Conservation (phyloP, 1,139 yeast genomes). For the Scheffersomyces stambukii region DNA sequence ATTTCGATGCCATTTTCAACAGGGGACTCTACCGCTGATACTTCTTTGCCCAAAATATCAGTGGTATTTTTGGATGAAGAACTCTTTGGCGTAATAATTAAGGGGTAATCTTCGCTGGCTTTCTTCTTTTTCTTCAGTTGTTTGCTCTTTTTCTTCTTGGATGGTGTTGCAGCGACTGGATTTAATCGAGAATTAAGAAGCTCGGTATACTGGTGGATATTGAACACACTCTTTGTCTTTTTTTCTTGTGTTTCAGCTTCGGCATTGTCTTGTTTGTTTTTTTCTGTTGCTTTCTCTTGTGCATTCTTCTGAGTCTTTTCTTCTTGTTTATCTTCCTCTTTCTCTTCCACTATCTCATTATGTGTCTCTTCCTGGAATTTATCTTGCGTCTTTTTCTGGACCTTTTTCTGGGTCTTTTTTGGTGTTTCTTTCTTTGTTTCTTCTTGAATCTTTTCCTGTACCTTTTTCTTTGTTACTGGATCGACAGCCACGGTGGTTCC, state of each 20-base stretch:
- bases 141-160: no score
- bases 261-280: not conserved
- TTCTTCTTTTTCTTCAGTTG: no score
- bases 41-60: no score
- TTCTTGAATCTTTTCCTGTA: not conserved
- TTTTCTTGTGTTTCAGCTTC: not conserved
- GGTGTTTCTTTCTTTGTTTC: not conserved
- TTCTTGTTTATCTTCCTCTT: constrained; percentile 9
- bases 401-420: not conserved
- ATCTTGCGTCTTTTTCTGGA: not conserved
- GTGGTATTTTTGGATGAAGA: no score
- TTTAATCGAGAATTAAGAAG: no score
- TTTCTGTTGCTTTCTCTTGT: constrained; percentile 2
- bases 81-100: no score
- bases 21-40: no score
- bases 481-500: constrained; percentile 2
- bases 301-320: constrained; percentile 8
- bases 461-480: constrained; percentile 1
- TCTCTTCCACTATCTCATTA: not conserved
- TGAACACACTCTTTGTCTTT: no score
- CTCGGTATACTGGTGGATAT: no score
- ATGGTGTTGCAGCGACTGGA: no score
- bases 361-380: not conserved
- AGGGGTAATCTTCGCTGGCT: no score
- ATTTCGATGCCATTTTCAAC: no score